Conservation (phyloP, 177 flowering plant genomes). For the Vitis hybrid region DNA sequence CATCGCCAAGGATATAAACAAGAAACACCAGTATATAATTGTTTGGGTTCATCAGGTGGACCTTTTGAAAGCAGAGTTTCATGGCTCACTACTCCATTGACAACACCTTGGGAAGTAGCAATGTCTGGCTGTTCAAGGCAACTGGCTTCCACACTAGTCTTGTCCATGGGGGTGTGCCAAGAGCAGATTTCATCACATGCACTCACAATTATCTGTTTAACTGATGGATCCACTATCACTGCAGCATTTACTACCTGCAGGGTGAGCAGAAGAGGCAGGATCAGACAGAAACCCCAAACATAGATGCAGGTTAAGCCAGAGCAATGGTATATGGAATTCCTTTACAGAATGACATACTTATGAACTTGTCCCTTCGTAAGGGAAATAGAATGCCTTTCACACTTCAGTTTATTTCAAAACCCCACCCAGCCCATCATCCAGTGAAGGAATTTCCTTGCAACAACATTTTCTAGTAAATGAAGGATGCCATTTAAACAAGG, state of each 20-base stretch:
- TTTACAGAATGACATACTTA: too few relatives aligned
- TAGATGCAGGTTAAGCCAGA: not conserved
- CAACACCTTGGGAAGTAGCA: conserved; percentile 15
- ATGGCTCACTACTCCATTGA: conserved; percentile 20
- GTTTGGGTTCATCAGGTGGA: conserved; percentile 17
- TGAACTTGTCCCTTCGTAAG: too few relatives aligned
- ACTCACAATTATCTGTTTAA: conserved; percentile 58
- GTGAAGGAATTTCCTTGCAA: too few relatives aligned
- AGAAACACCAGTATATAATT: conserved; percentile 34
- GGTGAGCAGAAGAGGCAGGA: not conserved
- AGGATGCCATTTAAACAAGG: too few relatives aligned
- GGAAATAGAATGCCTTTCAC: too few relatives aligned
- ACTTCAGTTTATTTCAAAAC: too few relatives aligned
- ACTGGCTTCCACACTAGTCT: conserved; percentile 15
- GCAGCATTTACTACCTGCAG: conserved; percentile 86
- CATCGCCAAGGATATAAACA: conserved; percentile 84
- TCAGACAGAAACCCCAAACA: not conserved
- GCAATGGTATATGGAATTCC: too few relatives aligned
- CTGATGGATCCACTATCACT: conserved; percentile 80
- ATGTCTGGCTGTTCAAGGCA: conserved; percentile 14
- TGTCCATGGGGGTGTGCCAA: conserved; percentile 14
- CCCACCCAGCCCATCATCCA: too few relatives aligned
- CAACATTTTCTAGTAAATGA: too few relatives aligned
- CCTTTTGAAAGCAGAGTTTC: conserved; percentile 13
- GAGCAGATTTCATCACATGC: conserved; percentile 59